Conservation (phyloP, 1,284 basidiomycete genomes). For the Cystobasidium sp. region DNA sequence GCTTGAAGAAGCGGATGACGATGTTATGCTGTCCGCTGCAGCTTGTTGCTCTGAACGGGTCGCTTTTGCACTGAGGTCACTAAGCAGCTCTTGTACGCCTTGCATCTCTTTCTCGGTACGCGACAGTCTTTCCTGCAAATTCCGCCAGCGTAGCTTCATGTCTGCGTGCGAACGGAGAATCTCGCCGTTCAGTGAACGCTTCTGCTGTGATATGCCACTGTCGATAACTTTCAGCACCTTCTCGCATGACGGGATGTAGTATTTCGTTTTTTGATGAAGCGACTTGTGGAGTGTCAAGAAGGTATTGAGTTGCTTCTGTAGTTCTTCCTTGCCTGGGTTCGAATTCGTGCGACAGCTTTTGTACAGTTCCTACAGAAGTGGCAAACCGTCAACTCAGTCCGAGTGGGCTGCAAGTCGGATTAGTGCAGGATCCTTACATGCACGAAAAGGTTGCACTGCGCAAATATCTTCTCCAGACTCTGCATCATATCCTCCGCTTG, state of each 20-base stretch:
- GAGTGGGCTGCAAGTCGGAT: not conserved
- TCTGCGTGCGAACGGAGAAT: constrained; percentile 83
- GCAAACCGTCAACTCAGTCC: not conserved
- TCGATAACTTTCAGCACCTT: constrained; percentile 92
- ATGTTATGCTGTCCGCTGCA: not conserved
- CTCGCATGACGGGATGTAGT: constrained; percentile 88
- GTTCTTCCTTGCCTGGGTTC: constrained; percentile 6
- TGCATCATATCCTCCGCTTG: constrained; percentile 97
- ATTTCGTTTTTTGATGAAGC: constrained; percentile 59
- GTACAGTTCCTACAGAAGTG: constrained; percentile 2
- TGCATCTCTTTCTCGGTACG: constrained; percentile 83
- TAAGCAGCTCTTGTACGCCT: constrained; percentile 66
- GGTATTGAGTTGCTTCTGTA: constrained; percentile 19
- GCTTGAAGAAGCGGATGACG: constrained; percentile 14
- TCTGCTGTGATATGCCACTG: constrained; percentile 78
- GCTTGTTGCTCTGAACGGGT: not conserved
- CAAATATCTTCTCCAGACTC: constrained; percentile 85
- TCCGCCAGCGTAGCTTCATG: constrained; percentile 79
- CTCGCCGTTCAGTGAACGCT: constrained; percentile 92
- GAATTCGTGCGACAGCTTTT: constrained; percentile 1
- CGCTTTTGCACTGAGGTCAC: constrained; percentile 46
- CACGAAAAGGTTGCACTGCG: constrained; percentile 70
- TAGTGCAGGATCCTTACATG: constrained; percentile 8
- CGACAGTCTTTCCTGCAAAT: constrained; percentile 72
- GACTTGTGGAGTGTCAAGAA: constrained; percentile 39